Evolutionary conservation across 139 green algal species (phyloP), one percentile per base, ranked within the genome.

Genomic region (Desmodesmus armatus): DNA sequence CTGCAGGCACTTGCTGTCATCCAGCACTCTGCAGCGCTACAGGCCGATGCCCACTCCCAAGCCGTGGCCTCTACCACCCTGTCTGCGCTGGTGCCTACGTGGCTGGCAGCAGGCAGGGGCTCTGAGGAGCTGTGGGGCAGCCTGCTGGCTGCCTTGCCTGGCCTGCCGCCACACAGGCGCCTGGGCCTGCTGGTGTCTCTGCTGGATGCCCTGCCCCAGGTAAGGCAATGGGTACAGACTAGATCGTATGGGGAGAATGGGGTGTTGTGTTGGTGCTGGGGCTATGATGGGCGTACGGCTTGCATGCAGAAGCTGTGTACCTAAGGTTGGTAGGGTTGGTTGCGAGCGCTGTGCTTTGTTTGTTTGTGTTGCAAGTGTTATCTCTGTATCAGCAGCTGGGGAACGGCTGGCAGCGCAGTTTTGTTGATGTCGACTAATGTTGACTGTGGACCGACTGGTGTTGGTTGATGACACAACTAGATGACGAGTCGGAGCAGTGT

Each of bases 1-100:
- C 58, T 55, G 82, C 88, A 94, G 89, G 90, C 93, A 0, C 76
- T 96, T 31, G 67, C 87, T 0, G 78, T 95, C 3, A 87, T 95
- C 37, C 86, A 94, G 66, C 35, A 71, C 3, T 87, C 89, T 0
- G 85, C 91, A 3, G 85, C 84, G 0, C 31, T 91, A 27, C 79
- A 90, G 1, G 88, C 92, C 3, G 94, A 95, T 63, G 78, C 80
- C 25, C 86, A 96, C 82, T 93, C 88, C 33, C 87, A 88, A 3
- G 71, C 70, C 5, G 78, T 92, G 2, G 86, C 73, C 17, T 66
- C 79, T 27, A 78, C 85, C 15, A 86, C 90, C 5, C 60, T 96
- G 55, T 51, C 82, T 0, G 74, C 91, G 0, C 72, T 94, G 21
- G 91, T 91, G 41, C 90, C 92, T 2, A 87, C 91, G 6, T 96